Base-by-base conservation (phyloP, 1,284 basidiomycete genomes). In the Sparassis latifolia region DNA sequence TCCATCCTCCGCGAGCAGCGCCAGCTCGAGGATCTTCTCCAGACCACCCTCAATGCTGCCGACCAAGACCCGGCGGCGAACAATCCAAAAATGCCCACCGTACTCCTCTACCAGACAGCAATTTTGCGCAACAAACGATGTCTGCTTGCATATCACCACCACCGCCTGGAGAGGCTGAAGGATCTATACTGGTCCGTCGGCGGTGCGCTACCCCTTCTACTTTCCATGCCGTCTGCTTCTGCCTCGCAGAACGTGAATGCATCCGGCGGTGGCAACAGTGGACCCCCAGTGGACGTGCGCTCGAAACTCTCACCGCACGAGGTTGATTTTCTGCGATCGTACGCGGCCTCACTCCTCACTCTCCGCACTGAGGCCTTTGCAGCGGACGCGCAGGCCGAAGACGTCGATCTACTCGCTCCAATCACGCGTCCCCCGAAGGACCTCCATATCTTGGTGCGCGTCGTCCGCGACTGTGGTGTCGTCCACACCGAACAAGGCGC, bases 101-200 rank as follows among this genome's bases (percentile, higher is more conserved):
- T 96, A 49, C 80, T 94, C 47, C 82, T 97, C 59, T 85, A 89
- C 62, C 92, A 97, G 66, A 87, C 94, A 5, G 82, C 90, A 30
- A 87, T 95, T 54, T 76, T 85, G 43, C 81, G 93, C 56, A 97
- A 97, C 75, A 96, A 97, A 67, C 86, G 96, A 10, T 93, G 92
- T 64, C 76, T 98, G 5, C 80, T 97, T 37, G 92, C 92, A 1
- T 99, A 98, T 70, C 91, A 97, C 65, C 72, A 80, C 32, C 87
- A 91, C 65, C 81, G 96, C 33, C 69, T 92, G 41, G 86, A 92
- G 61, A 83, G 84, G 51, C 80, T 98, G 49, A 80, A 85, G 57
- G 84, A 89, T 61, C 77, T 90, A 69, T 96, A 92, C 69, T 97
- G 95, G 94, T 73, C 82, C n/a, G 80, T 83, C 10, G 93, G 92